These are phyloP conservation scores for Lyophyllum atratum DNA, from an alignment of 768 basidiomycete species.

Conservation along the genomic window DNA sequence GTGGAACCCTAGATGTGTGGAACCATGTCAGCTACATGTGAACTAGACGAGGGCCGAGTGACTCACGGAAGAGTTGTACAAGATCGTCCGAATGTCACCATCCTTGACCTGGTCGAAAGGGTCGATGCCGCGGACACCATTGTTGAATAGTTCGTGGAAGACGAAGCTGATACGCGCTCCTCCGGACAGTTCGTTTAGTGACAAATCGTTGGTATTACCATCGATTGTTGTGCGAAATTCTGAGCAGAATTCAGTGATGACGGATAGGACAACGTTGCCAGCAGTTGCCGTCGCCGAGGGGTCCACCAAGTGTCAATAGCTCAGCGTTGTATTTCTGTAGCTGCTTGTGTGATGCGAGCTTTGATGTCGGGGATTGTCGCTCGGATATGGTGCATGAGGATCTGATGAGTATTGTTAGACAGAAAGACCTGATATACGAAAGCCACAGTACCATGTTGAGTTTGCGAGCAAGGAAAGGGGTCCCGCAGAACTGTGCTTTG, in stretches of 20 bases:
- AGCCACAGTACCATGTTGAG: conserved; percentile 77
- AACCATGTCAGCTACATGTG: neutral
- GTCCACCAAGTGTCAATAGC: conserved; percentile 81
- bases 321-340: conserved; percentile 88
- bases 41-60: neutral
- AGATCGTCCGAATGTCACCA: conserved; percentile 91
- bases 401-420: conserved; percentile 45
- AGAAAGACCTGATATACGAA: neutral
- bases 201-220: conserved; percentile 94
- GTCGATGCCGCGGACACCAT: conserved; percentile 93
- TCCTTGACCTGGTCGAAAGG: conserved; percentile 99
- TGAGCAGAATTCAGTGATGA: conserved; percentile 96
- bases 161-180: conserved; percentile 99
- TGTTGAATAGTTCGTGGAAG: conserved; percentile 98
- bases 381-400: conserved; percentile 99
- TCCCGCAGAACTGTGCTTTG: conserved; percentile 96
- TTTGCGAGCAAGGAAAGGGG: conserved; percentile 93
- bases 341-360: conserved; percentile 87
- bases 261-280: conserved; percentile 91
- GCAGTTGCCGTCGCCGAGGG: conserved; percentile 83
- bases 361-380: conserved; percentile 99
- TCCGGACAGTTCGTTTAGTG: conserved; percentile 95
- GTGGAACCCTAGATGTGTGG: conserved; percentile 74
- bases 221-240: conserved; percentile 98
- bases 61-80: conserved; percentile 96